Evolutionary conservation across 345 rosid species (phyloP), one percentile per base, ranked within the genome.

Genomic region (Lepidium didymum): DNA sequence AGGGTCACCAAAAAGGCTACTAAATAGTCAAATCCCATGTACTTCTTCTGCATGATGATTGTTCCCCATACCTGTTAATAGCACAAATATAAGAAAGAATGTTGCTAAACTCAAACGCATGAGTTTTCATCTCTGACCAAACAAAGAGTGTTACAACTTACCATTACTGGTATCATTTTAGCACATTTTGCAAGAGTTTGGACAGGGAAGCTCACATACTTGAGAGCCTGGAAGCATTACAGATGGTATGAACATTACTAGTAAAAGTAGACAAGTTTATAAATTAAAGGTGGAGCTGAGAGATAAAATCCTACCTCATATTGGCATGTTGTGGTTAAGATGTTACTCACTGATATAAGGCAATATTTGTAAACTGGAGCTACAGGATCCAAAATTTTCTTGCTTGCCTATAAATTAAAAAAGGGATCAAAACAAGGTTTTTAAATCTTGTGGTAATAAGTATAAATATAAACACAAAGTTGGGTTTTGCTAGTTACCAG

Each of bases 91-190:
- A 13, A 15, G 38, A 67, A 53, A 11, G 33, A 16, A 40, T 10
- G 18, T 7, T 6, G 0, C 23, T 31, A 41, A 41, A 31, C 53
- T 27, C 41, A 54, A 54, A 66, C 4, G 1, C 70, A 6, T 11
- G 5, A 15, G 15, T 40, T 66, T 41, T 10, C 53, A 40, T 23
- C 19, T 40, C 64, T 23, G 2, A 58, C 63, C 47, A 58, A n/a
- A 6, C 4, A 12, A 33, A 65, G 3, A 53, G 40, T 15, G 5
- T 42, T 41, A 19, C 23, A 52, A 55, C 91, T 75, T 73, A 91
- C 97, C 97, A 91, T 89, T 33, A 91, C 96, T 52, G 96, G 97
- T 68, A 91, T 91, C 97, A 91, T 91, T 75, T 91, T 91, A 31
- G 97, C 96, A 76, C 96, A 89, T 78, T 91, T 91, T 13, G 97